Conservation (phyloP, 2,329 filamentous ascomycete species). For the Chlorencoelia australis region DNA sequence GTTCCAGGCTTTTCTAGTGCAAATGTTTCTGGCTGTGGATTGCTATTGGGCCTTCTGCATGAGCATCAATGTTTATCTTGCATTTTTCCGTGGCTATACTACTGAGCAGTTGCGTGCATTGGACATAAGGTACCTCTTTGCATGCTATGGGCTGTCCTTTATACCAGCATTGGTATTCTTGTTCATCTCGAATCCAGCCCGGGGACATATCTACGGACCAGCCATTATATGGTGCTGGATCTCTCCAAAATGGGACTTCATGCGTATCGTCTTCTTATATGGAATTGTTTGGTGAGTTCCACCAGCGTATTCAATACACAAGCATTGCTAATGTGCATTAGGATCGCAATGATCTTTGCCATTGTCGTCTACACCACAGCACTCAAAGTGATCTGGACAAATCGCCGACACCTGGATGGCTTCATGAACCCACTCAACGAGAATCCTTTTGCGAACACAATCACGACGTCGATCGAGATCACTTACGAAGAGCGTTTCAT, state of each 20-base stretch:
- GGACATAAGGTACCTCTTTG: conserved; percentile 43
- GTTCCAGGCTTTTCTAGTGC: conserved; percentile 68
- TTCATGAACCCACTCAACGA: conserved; percentile 40
- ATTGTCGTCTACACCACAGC: conserved; percentile 54
- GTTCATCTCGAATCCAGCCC: conserved; percentile 31
- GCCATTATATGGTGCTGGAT: conserved; percentile 70
- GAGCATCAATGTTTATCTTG: conserved; percentile 49
- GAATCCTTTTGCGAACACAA: conserved; percentile 28
- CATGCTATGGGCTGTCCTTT: conserved; percentile 44
- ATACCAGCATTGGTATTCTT: conserved; percentile 41
- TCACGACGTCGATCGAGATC: conserved; percentile 26
- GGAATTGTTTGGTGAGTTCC: conserved; percentile 47
- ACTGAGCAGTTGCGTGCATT: conserved; percentile 37
- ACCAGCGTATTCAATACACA: conserved; percentile 16
- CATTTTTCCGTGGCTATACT: conserved; percentile 44
- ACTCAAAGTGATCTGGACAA: conserved; percentile 51
- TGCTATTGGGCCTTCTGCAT: conserved; percentile 45
- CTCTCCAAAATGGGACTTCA: conserved; percentile 51
- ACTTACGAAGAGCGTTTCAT: conserved; percentile 36
- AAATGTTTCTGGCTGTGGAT: conserved; percentile 54
- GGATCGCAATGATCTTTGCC: conserved; percentile 46
- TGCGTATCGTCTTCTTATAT: conserved; percentile 66
- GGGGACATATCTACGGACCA: conserved; percentile 27
- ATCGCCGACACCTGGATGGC: conserved; percentile 51
- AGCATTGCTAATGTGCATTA: conserved; percentile 5